Conservation (phyloP, 768 basidiomycete genomes). For the Podaxis rugospora region DNA sequence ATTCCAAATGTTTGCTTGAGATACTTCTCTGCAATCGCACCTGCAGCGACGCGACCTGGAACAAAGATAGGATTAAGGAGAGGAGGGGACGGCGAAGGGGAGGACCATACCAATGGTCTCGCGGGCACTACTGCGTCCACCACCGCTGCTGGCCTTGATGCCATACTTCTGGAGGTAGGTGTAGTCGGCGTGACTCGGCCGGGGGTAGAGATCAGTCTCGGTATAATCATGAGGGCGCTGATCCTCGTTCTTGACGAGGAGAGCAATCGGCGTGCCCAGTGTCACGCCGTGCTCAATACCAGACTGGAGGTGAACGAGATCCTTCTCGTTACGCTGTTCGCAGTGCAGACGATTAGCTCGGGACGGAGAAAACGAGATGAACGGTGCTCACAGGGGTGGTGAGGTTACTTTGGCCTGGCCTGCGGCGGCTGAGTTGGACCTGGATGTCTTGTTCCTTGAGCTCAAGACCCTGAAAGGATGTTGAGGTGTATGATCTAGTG, state of each 20-base stretch:
- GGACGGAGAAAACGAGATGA: slow-evolving; percentile 3
- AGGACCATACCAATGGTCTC: slow-evolving; percentile 82
- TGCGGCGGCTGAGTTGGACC: slow-evolving; percentile 80
- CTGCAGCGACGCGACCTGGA: slow-evolving; percentile 91
- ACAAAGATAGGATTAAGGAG: neutral
- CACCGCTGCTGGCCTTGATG: slow-evolving; percentile 94
- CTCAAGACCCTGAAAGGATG: slow-evolving; percentile 62
- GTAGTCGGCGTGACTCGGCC: slow-evolving; percentile 96
- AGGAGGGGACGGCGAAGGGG: neutral
- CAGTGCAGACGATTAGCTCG: slow-evolving; percentile 1
- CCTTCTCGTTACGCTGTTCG: slow-evolving; percentile 87
- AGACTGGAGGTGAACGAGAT: slow-evolving; percentile 89
- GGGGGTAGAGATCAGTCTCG: slow-evolving; percentile 96
- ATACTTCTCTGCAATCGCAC: slow-evolving; percentile 97
- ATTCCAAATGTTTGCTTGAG: slow-evolving; percentile 82
- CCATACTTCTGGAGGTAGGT: slow-evolving; percentile 98
- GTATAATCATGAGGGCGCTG: slow-evolving; percentile 98
- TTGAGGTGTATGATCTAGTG: neutral
- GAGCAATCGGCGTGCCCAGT: slow-evolving; percentile 93
- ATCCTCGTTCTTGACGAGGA: slow-evolving; percentile 97
- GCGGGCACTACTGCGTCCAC: slow-evolving; percentile 90
- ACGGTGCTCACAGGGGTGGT: slow-evolving; percentile 79
- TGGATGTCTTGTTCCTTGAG: slow-evolving; percentile 85
- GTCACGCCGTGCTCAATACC: slow-evolving; percentile 93
- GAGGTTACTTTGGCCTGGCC: slow-evolving; percentile 95